phyloP scores from a whole-genome alignment of 2,329 filamentous ascomycete genomes.

The Exophiala sp. region DNA sequence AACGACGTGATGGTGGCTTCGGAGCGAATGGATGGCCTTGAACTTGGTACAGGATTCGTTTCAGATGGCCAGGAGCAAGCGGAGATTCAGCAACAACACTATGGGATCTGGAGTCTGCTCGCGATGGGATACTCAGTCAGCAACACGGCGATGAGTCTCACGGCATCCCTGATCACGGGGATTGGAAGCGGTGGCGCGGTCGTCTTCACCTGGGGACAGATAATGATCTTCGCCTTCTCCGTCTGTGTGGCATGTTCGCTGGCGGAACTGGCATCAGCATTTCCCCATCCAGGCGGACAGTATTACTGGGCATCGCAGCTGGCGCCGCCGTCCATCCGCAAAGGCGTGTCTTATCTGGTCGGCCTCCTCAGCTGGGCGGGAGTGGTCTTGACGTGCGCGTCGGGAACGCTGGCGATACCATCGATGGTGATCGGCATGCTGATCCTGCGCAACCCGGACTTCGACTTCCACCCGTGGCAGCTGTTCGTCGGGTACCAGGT shows the following conservation, averaged over 20 bases:
- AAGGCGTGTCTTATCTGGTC: conserved; percentile 26
- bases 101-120: neutral
- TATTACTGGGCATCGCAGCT: conserved; percentile 35
- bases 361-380: conserved; percentile 23
- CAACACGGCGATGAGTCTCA: conserved; percentile 2
- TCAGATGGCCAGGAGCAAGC: no score
- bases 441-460: conserved; percentile 16
- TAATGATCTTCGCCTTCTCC: conserved; percentile 36
- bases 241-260: conserved; percentile 50
- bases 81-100: no score
- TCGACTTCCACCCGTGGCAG: conserved; percentile 22
- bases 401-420: conserved; percentile 7
- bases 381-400: conserved; percentile 21
- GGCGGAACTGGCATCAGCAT: conserved; percentile 31
- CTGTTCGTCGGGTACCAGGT: conserved; percentile 25
- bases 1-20: no score
- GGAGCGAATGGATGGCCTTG: no score
- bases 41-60: no score
- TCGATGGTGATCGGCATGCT: conserved; percentile 15
- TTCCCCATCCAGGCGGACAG: conserved; percentile 30
- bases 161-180: conserved; percentile 1
- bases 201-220: conserved; percentile 1
- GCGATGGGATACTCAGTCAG: conserved; percentile 1
- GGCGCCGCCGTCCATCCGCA: no score
- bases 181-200: neutral